Evolutionary conservation across 805 yeast species (phyloP).

Genomic region (Saccharomyces kudriavzevii): DNA sequence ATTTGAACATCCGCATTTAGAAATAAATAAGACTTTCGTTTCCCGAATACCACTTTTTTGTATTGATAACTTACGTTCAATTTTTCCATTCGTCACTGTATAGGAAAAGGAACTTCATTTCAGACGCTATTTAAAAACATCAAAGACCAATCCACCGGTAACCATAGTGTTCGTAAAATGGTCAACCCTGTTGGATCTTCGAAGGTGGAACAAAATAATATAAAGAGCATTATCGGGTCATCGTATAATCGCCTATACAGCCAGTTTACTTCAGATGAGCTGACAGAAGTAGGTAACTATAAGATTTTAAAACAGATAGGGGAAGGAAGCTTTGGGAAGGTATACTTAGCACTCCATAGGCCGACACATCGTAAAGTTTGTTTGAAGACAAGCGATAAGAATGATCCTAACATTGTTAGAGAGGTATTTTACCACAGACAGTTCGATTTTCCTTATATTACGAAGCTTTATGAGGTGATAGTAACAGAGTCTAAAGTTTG

Average conservation of each 20-base stretch:
- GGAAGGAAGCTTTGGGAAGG: constrained; percentile 89
- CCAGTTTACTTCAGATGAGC: constrained; percentile 39
- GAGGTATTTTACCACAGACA: constrained; percentile 86
- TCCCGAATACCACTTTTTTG: not conserved
- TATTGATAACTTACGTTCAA: not conserved
- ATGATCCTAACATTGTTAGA: constrained; percentile 79
- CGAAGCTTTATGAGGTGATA: constrained; percentile 77
- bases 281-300: constrained; percentile 74
- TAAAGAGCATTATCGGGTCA: constrained; percentile 42
- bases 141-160: not conserved
- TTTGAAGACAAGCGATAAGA: constrained; percentile 66
- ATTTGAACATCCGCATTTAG: not conserved
- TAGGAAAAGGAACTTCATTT: not conserved
- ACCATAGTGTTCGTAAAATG: not conserved
- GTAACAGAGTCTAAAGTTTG: constrained; percentile 73
- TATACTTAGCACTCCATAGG: constrained; percentile 73
- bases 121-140: not conserved
- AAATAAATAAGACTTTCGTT: not conserved
- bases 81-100: not conserved
- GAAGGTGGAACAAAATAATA: constrained; percentile 24
- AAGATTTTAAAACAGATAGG: constrained; percentile 68
- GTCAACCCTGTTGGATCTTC: constrained; percentile 7
- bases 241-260: constrained; percentile 54
- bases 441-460: constrained; percentile 74
- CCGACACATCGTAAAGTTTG: constrained; percentile 74